Evolutionary conservation across 768 basidiomycete species (phyloP).

Genomic region (Lentinula raphanica): DNA sequence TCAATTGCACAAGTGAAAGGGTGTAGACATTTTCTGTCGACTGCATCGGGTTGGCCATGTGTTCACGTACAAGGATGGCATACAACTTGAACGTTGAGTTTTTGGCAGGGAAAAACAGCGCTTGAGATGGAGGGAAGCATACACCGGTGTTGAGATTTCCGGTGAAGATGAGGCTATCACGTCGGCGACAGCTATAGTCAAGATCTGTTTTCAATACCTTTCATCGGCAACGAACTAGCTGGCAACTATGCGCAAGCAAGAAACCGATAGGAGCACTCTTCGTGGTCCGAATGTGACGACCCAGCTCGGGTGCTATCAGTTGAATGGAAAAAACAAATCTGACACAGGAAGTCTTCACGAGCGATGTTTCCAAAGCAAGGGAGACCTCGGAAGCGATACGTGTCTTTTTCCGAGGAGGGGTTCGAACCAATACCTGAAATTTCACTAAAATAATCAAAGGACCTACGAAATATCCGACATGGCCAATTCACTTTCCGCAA

Average conservation of each 20-base stretch:
- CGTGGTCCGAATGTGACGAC: neutral
- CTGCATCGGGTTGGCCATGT: too few relatives aligned
- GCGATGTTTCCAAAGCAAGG: conserved; percentile 13
- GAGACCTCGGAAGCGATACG: neutral
- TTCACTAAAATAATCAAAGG: conserved; percentile 21
- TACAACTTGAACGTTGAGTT: conserved; percentile 7
- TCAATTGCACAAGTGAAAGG: conserved; percentile 19
- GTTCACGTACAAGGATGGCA: too few relatives aligned
- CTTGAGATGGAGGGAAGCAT: neutral
- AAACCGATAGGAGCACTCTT: neutral
- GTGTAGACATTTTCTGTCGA: conserved; percentile 1
- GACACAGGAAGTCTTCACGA: conserved; percentile 14
- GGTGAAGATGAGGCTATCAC: neutral
- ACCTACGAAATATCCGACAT: conserved; percentile 21
- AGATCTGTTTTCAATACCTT: neutral
- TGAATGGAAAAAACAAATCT: conserved; percentile 5
- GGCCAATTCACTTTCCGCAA: conserved; percentile 19
- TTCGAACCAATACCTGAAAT: neutral
- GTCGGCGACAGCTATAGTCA: neutral
- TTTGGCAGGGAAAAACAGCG: neutral
- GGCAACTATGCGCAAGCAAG: neutral
- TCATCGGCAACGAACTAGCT: neutral
- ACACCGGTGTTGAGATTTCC: neutral
- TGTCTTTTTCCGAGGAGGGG: neutral
- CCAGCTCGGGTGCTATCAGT: neutral